Evolutionary conservation across 495 filamentous ascomycete genomes (phyloP), one percentile per base, ranked within the genome.

Genomic region (Xylaria scruposa): DNA sequence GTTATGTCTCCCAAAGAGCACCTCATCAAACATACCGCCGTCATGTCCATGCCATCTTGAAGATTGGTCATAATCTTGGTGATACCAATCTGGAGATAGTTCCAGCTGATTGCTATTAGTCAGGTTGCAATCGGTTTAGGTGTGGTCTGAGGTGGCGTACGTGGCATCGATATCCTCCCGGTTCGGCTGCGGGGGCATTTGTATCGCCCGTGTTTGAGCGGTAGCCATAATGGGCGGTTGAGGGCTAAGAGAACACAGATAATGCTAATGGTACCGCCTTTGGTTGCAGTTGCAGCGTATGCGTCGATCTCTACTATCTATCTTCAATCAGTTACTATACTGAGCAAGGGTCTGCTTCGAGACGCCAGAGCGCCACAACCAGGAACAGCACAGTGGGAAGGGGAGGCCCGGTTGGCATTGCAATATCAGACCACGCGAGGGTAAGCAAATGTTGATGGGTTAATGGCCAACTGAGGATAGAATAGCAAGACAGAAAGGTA

Each of bases 51-150:
- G 44, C 96, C 96, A 64, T 93, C 91, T 73, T 94, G 92, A 47
- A 98, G 85, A 77, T 95, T 92, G 70, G 86, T 88, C 96, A 99
- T 99, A 74, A 99, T 97, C 78, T 90, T 91, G 70, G 94, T 88
- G 70, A 99, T 92, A 54, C 95, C 95, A 44, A 83, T 83, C 82
- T 98, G 93, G 67, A 99, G 81, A 83, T 95, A 98, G 24, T 85
- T 83, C 96, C 96, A 99, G 81, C 94, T 96, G 71, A 59, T 73
- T 63, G 51, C 46, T 70, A 74, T 79, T 71, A 80, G 81, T 73
- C 71, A 70, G 54, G 58, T 44, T 59, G 44, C 66, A 36, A 67
- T 70, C 54, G 31, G 40, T 44, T 70, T 31, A 51, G 42, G 19
- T 17, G 38, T 15, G 61, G 54, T 8, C 31, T 33, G 29, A 47